phyloP scores from a whole-genome alignment of 1,284 basidiomycete species.

The Cerioporus squamosus region DNA sequence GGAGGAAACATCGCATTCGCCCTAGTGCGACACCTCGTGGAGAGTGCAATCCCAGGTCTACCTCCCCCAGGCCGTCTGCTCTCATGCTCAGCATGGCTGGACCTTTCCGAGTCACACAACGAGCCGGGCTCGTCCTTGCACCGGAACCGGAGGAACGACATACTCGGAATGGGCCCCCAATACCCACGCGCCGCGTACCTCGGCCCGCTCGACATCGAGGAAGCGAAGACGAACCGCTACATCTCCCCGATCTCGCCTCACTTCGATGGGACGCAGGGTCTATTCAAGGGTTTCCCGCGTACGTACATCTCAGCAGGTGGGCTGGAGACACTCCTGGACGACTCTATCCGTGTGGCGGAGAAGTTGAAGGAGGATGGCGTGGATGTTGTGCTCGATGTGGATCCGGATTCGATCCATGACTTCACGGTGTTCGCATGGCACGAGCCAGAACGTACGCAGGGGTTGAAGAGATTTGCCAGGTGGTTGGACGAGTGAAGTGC shows the following conservation, averaged over 20 bases:
- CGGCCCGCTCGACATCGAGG: conserved; percentile 29
- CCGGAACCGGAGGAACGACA: conserved; percentile 22
- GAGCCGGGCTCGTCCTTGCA: conserved; percentile 20
- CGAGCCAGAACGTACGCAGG: conserved; percentile 52
- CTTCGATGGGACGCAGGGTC: conserved; percentile 27
- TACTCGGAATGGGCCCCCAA: conserved; percentile 7
- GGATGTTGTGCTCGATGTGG: conserved; percentile 32
- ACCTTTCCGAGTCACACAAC: conserved; percentile 34
- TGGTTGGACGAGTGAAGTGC: conserved; percentile 24
- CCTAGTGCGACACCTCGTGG: conserved; percentile 48
- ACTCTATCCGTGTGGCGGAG: conserved; percentile 30
- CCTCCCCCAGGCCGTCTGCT: conserved; percentile 41
- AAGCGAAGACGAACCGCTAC: conserved; percentile 21
- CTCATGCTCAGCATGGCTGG: conserved; percentile 45
- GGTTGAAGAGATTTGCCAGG: conserved; percentile 27
- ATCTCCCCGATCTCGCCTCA: conserved; percentile 40
- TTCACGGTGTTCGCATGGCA: conserved; percentile 53
- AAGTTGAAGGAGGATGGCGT: conserved; percentile 35
- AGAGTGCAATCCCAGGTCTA: conserved; percentile 18
- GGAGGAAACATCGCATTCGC: conserved; percentile 75
- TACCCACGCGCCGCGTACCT: conserved; percentile 25
- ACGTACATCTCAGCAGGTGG: conserved; percentile 40
- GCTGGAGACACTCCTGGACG: conserved; percentile 37
- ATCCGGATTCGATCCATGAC: conserved; percentile 50
- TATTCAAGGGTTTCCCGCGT: conserved; percentile 38